A percentile compares a stretch with the other conserved stretches of the same genome.
Evolutionary conservation across 345 rosid genomes (phyloP).

Genomic region (Salix arbutifolia): DNA sequence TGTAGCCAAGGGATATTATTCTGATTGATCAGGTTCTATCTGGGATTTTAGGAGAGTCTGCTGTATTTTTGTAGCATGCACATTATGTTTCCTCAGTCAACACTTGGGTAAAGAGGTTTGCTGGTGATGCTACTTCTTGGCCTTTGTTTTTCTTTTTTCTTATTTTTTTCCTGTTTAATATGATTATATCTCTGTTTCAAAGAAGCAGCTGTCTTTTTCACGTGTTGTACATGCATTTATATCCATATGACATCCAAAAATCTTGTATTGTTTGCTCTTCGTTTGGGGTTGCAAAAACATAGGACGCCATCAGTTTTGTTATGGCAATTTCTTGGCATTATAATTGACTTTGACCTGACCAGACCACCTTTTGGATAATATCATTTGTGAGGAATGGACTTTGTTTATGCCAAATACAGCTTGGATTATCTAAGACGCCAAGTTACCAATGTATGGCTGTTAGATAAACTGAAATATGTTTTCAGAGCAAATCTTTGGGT

Average conservation of each 20-base stretch:
- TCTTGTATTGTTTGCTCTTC: neutral
- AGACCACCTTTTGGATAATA: too few relatives aligned
- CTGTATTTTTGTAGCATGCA: neutral
- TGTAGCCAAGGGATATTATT: neutral
- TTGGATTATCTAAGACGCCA: too few relatives aligned
- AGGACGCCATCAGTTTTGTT: neutral
- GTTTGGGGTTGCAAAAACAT: neutral
- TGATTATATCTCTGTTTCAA: neutral
- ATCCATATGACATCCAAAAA: neutral
- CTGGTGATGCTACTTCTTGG: neutral
- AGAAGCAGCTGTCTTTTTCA: neutral
- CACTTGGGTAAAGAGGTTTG: neutral
- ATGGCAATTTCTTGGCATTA: too few relatives aligned
- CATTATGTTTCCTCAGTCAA: neutral
- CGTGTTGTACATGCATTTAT: neutral
- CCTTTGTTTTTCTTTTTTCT: neutral
- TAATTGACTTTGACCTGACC: too few relatives aligned
- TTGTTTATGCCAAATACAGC: too few relatives aligned
- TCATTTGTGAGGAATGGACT: too few relatives aligned
- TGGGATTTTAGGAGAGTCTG: neutral
- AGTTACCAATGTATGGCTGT: too few relatives aligned
- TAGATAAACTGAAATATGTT: too few relatives aligned
- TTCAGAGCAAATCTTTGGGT: too few relatives aligned
- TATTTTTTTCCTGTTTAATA: neutral
- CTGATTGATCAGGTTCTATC: neutral